Percentiles rank a stretch among this genome's conserved stretches.
These are phyloP conservation scores for Astragalus membranaceus DNA, from an alignment of 306 rosid genomes.

Conservation along the genomic window DNA sequence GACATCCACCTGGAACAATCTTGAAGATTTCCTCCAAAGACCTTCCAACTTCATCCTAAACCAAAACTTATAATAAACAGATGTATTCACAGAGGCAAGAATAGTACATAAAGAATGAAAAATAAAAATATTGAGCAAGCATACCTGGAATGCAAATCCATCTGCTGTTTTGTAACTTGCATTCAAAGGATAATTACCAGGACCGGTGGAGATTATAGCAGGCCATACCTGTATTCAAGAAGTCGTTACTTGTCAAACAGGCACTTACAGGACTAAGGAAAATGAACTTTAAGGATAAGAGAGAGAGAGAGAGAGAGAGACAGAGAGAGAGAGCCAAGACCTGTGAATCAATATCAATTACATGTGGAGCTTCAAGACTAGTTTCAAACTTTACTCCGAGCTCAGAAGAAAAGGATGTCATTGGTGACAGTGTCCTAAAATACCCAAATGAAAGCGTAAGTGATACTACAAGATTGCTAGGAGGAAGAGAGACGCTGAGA, in stretches of 20 bases:
- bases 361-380: conserved; percentile 92
- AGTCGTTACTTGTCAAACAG: conserved; percentile 24
- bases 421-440: conserved; percentile 85
- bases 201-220: conserved; percentile 73
- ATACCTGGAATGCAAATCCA: conserved; percentile 79
- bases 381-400: conserved; percentile 87
- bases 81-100: conserved; percentile 7
- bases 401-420: conserved; percentile 88
- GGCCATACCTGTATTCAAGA: conserved; percentile 74
- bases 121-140: background rate
- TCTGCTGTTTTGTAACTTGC: conserved; percentile 95
- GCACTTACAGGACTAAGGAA: conserved; percentile 17
- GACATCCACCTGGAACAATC: conserved; percentile 82
- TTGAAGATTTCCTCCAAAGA: conserved; percentile 86
- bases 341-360: conserved; percentile 81
- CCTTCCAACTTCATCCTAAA: conserved; percentile 85
- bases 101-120: background rate
- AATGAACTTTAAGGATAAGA: conserved; percentile 14
- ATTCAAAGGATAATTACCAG: conserved; percentile 75
- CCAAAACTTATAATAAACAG: conserved; percentile 17
- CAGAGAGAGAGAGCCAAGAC: conserved; percentile 29
- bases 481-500: conserved; percentile 10
- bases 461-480: background rate
- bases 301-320: background rate
- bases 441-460: conserved; percentile 15